These are phyloP conservation scores for Stagonosporopsis vannaccii DNA, from an alignment of 2,329 filamentous ascomycete species.

Conservation along the genomic window DNA sequence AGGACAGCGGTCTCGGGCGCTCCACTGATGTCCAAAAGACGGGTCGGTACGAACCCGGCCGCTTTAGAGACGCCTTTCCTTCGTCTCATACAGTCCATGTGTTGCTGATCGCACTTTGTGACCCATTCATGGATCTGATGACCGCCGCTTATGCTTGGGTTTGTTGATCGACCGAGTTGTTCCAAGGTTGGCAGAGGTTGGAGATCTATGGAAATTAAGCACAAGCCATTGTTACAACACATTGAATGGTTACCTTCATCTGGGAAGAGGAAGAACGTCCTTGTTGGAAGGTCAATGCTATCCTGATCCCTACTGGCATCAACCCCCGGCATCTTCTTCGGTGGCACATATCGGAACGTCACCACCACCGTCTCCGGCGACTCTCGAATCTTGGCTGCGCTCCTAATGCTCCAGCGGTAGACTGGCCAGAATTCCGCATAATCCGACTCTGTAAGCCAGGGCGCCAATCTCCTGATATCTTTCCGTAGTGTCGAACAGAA, in stretches of 20 bases:
- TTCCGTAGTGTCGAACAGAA: slow-evolving; percentile 24
- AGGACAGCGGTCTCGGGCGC: slow-evolving; percentile 5
- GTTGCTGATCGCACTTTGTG: slow-evolving; percentile 24
- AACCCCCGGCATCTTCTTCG: background rate
- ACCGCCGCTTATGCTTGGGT: slow-evolving; percentile 7
- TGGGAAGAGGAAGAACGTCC: slow-evolving; percentile 29
- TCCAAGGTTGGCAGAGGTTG: slow-evolving; percentile 13
- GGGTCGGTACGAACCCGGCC: slow-evolving; percentile 26
- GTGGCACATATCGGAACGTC: slow-evolving; percentile 25
- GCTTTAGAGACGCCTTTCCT: slow-evolving; percentile 9
- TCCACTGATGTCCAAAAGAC: slow-evolving; percentile 28
- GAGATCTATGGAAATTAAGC: slow-evolving; percentile 2
- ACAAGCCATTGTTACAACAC: no score
- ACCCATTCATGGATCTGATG: slow-evolving; percentile 25
- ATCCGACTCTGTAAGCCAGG: slow-evolving; percentile 11
- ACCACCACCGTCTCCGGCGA: slow-evolving; percentile 25
- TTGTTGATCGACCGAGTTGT: slow-evolving; percentile 18
- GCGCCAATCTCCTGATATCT: slow-evolving; percentile 20
- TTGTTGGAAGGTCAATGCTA: slow-evolving; percentile 11
- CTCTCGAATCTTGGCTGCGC: slow-evolving; percentile 24
- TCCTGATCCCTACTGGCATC: background rate
- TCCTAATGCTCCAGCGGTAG: slow-evolving; percentile 31
- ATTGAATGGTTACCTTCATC: slow-evolving; percentile 13
- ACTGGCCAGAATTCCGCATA: slow-evolving; percentile 17
- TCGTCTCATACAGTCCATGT: slow-evolving; percentile 27